Base-by-base conservation (phyloP, 2,329 filamentous ascomycete species). In the Aspergillus fructus region DNA sequence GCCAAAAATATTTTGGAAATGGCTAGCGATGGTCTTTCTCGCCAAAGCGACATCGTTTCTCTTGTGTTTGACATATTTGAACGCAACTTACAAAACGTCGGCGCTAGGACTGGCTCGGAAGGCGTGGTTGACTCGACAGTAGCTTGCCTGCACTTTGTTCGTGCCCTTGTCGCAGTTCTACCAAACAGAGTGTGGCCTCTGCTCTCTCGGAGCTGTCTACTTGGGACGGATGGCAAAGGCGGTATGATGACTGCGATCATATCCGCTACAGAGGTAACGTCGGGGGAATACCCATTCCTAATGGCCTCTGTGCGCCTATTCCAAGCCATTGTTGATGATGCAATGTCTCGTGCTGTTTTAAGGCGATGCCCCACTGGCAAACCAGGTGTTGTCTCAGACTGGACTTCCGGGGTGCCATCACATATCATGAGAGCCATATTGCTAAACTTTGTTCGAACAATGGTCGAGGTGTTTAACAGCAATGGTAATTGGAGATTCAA, bases 141-240 rank as follows among this genome's bases (percentile, higher is more conserved):
- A 48, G 85, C 89, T 23, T 96, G 91, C 70, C 76, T 93, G 21
- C 88, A 91, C 53, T 97, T 97, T 67, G 78, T 96, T 39, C 84
- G 89, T 64, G 85, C 88, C 3, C 78, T 96, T 17, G 74, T 94
- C 24, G 81, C 83, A 9, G 65, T 89, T n/a, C 85, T 89, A 51
- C 93, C 94, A 0, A 89, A 89, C 56, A 83, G 93, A 59, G 87
- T 96, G 5, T 97, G 94, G 93, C 92, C 93, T 3, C 90, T 93
- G 71, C 83, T 99, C 66, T 86, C 88, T 3, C 86, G 91, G 56
- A 96, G 91, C 71, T 86, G 88, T 61, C 79, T 99, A 17, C 80
- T 99, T 46, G 89, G 89, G 64, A 84, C 87, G 5, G 88, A 91
- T 63, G 87, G 90, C 9, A 88, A 87, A 61, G 87, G 87, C 13